These are phyloP conservation scores for Lithohypha guttulata DNA, from an alignment of 2,329 filamentous ascomycete genomes.

Conservation along the genomic window DNA sequence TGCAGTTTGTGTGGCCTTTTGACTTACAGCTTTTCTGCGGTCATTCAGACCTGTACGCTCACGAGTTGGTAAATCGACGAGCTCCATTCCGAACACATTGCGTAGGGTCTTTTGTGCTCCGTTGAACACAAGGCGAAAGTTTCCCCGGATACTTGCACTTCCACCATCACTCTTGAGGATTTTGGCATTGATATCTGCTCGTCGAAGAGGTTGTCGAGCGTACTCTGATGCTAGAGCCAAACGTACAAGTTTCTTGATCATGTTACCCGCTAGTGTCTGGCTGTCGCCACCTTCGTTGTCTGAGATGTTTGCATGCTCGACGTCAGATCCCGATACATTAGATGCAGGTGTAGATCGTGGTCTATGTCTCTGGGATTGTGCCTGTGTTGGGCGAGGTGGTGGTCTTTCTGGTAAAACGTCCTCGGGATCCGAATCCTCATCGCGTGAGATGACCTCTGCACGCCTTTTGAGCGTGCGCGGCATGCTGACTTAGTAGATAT, in stretches of 20 bases:
- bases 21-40: slow-evolving; percentile 16
- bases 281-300: slow-evolving; percentile 11
- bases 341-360: not conserved
- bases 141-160: slow-evolving; percentile 39
- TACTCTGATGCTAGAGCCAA: slow-evolving; percentile 52
- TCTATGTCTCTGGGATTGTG: not conserved
- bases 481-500: too few species aligned
- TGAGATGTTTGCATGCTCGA: not conserved
- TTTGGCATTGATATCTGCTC: slow-evolving; percentile 48
- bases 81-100: slow-evolving; percentile 78
- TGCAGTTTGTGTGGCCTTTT: slow-evolving; percentile 41
- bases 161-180: slow-evolving; percentile 50
- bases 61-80: slow-evolving; percentile 68
- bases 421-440: slow-evolving; percentile 1
- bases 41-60: slow-evolving; percentile 67
- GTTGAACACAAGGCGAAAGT: slow-evolving; percentile 68
- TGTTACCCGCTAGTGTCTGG: slow-evolving; percentile 27
- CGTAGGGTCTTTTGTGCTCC: slow-evolving; percentile 63
- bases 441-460: slow-evolving; percentile 19
- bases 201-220: slow-evolving; percentile 45
- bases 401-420: not conserved
- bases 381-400: not conserved
- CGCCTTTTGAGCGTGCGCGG: slow-evolving; percentile 17
- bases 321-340: not conserved
- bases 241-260: slow-evolving; percentile 53